These are phyloP conservation scores for Centaurea solstitialis DNA, from an alignment of 129 eudicot genomes.

Conservation along the genomic window DNA sequence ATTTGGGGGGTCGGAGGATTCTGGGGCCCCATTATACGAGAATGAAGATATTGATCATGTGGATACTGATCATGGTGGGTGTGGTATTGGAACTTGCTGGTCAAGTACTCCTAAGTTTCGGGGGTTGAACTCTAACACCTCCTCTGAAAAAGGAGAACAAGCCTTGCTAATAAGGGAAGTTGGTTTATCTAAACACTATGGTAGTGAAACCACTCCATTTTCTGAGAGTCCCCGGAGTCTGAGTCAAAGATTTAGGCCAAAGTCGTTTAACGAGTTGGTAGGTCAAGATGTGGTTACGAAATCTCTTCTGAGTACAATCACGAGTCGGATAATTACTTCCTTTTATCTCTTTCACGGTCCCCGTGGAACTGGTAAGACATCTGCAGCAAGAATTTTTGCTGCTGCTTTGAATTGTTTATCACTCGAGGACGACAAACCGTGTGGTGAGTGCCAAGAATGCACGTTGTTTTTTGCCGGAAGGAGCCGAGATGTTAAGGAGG, in stretches of 20 bases:
- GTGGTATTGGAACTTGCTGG: slow-evolving; percentile 83
- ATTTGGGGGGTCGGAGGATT: slow-evolving; percentile 49
- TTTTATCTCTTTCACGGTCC: slow-evolving; percentile 91
- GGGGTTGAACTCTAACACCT: slow-evolving; percentile 29
- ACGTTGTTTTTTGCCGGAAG: slow-evolving; percentile 70
- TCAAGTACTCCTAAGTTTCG: slow-evolving; percentile 62
- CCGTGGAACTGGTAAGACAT: slow-evolving; percentile 89
- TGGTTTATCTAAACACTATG: slow-evolving; percentile 34
- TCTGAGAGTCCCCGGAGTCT: slow-evolving; percentile 75
- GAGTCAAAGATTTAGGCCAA: slow-evolving; percentile 81
- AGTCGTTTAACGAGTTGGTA: slow-evolving; percentile 69
- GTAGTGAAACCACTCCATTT: slow-evolving; percentile 46
- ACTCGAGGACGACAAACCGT: slow-evolving; percentile 50
- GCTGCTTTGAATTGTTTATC: slow-evolving; percentile 89
- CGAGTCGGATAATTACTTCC: slow-evolving; percentile 52
- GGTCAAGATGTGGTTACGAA: slow-evolving; percentile 69
- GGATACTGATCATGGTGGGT: slow-evolving; percentile 52
- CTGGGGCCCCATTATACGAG: slow-evolving; percentile 39
- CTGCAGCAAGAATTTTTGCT: slow-evolving; percentile 86
- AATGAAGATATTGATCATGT: slow-evolving; percentile 51
- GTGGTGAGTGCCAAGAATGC: slow-evolving; percentile 85
- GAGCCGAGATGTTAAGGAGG: slow-evolving; percentile 77
- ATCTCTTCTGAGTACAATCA: slow-evolving; percentile 60
- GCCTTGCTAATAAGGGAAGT: slow-evolving; percentile 43
- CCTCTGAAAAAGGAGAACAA: slow-evolving; percentile 51